Base-by-base conservation (phyloP, 2,329 filamentous ascomycete genomes). In the Ophiocordyceps unilateralis region DNA sequence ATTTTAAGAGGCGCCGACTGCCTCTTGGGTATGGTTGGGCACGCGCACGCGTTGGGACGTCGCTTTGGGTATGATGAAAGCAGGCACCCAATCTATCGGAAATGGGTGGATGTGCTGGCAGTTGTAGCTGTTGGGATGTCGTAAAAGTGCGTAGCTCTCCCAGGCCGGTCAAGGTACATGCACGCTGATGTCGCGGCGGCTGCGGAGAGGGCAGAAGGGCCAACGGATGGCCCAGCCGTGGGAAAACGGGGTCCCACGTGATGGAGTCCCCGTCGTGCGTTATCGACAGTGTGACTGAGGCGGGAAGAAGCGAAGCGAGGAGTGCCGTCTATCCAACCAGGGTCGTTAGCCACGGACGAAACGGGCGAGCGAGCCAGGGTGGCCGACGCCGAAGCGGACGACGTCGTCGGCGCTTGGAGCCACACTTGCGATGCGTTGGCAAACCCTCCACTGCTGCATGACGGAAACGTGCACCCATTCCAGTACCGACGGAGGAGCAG, bases 101-200 rank as follows among this genome's bases (percentile, higher is more conserved):
- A 67, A 69, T 70, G 69, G 62, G 70, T 65, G 62, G 65, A 72
- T 76, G 74, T 68, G 74, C 67, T 77, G 73, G 72, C 73, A 76
- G 54, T 62, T 55, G 56, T 36, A 36, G 21, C 37, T 39, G 20
- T 69, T 61, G 49, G 40, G 41, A 45, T n/a, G 62, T 64, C 45
- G 46, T 46, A 65, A 19, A 15, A 61, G 63, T 66, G 63, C 62
- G 65, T 64, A 63, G 63, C 63, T 67, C 63, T 66, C 65, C 66
- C 64, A 64, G 23, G 65, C 64, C 60, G 65, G 65, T 65, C 64
- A 67, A 67, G 64, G 67, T 69, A 72, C 70, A 72, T 76, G 73
- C 72, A 70, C 64, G 68, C 66, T 66, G 68, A 68, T 68, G 66
- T 66, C 54, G 62, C 43, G 26, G 39, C 32, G 41, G 44, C 42